phyloP scores from a whole-genome alignment of 371 early-diverging fungal genomes.

The Chytridiales sp. region DNA sequence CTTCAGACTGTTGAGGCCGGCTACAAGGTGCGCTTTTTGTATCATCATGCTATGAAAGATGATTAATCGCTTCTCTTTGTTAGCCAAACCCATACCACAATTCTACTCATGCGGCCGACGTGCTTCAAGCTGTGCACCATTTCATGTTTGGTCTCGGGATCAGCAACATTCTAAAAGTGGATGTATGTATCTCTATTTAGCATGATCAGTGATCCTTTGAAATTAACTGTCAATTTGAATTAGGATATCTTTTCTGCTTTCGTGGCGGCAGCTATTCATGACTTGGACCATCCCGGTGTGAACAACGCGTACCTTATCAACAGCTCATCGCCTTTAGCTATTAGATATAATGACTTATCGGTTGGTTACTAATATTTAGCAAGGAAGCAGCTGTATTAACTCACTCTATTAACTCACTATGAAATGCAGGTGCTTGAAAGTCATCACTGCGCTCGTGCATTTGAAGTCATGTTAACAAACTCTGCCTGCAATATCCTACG shows the following conservation, averaged over 20 bases:
- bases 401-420: background rate
- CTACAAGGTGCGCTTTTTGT: slow-evolving; percentile 25
- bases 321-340: slow-evolving; percentile 33
- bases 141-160: slow-evolving; percentile 35
- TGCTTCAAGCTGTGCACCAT: slow-evolving; percentile 48
- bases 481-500: slow-evolving; percentile 30
- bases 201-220: background rate
- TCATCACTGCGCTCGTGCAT: slow-evolving; percentile 81
- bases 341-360: slow-evolving; percentile 49
- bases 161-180: slow-evolving; percentile 19
- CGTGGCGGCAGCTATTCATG: slow-evolving; percentile 52
- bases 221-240: background rate
- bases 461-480: slow-evolving; percentile 60
- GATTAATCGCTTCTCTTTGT: slow-evolving; percentile 2
- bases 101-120: slow-evolving; percentile 54
- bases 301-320: slow-evolving; percentile 48
- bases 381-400: background rate
- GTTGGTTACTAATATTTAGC: slow-evolving; percentile 13
- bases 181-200: slow-evolving; percentile 15
- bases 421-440: slow-evolving; percentile 78
- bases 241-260: slow-evolving; percentile 43
- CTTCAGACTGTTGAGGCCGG: slow-evolving; percentile 34
- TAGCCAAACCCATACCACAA: slow-evolving; percentile 45
- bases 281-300: slow-evolving; percentile 48
- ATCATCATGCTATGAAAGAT: background rate